A percentile compares a stretch with the other conserved stretches of the same genome.
Evolutionary conservation across 768 basidiomycete genomes (phyloP).

Genomic region (Punctularia strigosozonata): DNA sequence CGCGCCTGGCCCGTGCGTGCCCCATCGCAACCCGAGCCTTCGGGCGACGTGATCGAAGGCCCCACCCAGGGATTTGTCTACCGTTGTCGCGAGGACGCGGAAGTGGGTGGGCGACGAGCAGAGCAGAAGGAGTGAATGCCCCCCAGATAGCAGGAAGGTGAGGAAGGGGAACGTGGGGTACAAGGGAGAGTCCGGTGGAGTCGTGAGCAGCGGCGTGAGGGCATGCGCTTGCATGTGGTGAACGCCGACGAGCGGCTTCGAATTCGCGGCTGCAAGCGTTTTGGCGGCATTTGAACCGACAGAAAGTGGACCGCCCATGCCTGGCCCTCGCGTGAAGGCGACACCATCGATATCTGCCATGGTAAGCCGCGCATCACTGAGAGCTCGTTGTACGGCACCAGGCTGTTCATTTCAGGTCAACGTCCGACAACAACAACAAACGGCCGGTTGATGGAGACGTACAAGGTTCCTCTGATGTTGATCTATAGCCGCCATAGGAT

Average conservation of each 20-base stretch:
- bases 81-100: conserved; percentile 59
- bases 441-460: conserved; percentile 6
- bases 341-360: conserved; percentile 69
- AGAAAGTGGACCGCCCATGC: conserved; percentile 71
- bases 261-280: conserved; percentile 63
- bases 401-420: conserved; percentile 36
- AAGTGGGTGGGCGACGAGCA: conserved; percentile 48
- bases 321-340: conserved; percentile 85
- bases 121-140: conserved; percentile 83
- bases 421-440: neutral
- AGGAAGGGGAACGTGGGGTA: conserved; percentile 80
- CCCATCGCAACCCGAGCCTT: conserved; percentile 55
- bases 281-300: conserved; percentile 80
- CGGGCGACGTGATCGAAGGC: conserved; percentile 78
- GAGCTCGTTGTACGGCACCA: conserved; percentile 52
- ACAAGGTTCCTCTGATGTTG: conserved; percentile 78
- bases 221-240: conserved; percentile 99
- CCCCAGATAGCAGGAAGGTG: conserved; percentile 83
- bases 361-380: conserved; percentile 49
- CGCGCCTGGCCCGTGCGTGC: conserved; percentile 58
- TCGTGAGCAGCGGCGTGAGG: conserved; percentile 65
- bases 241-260: conserved; percentile 78
- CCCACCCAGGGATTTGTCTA: conserved; percentile 67
- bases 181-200: conserved; percentile 18
- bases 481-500: conserved; percentile 64